Conservation (phyloP, 805 yeast genomes). For the baker's yeast (Saccharomyces cerevisiae) region DNA sequence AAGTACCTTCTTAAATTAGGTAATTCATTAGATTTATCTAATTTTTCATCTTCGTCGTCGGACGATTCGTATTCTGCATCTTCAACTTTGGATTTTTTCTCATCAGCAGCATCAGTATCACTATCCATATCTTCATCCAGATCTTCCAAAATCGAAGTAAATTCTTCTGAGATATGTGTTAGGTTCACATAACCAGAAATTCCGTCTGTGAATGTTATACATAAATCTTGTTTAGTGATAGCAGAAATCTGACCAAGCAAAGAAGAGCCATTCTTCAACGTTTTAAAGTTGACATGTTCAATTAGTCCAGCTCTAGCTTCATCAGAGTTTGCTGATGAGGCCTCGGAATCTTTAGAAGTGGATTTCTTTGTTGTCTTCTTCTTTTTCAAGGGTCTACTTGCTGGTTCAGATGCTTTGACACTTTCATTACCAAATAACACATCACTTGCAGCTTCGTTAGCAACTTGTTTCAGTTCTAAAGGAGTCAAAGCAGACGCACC, state of each 20-base stretch:
- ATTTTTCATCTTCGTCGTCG: conserved; percentile 22
- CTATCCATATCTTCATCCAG: conserved; percentile 43
- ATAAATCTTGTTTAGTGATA: conserved; percentile 55
- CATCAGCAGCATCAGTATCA: conserved; percentile 35
- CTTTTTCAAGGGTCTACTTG: conserved; percentile 35
- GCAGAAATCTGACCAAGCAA: conserved; percentile 69
- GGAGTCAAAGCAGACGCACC: conserved; percentile 83
- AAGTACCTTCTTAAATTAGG: conserved; percentile 53
- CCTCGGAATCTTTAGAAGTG: conserved; percentile 18
- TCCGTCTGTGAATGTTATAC: conserved; percentile 70
- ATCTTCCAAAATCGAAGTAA: conserved; percentile 50
- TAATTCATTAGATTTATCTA: conserved; percentile 33
- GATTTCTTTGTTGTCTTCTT: conserved; percentile 29
- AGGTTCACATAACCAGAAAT: conserved; percentile 72
- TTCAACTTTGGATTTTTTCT: conserved; percentile 27
- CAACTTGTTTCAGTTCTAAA: conserved; percentile 82
- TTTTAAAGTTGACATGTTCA: conserved; percentile 55
- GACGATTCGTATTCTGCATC: conserved; percentile 29
- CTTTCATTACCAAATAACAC: conserved; percentile 51
- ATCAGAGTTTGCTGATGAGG: conserved; percentile 14
- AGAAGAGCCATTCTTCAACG: conserved; percentile 58
- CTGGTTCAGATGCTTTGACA: conserved; percentile 4
- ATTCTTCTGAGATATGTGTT: conserved; percentile 57
- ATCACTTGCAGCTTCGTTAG: conserved; percentile 86
- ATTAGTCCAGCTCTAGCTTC: conserved; percentile 37